A percentile compares a stretch with the other conserved stretches of the same genome.
Conservation (phyloP, 129 eudicot species). For the Flaveria linearis region DNA sequence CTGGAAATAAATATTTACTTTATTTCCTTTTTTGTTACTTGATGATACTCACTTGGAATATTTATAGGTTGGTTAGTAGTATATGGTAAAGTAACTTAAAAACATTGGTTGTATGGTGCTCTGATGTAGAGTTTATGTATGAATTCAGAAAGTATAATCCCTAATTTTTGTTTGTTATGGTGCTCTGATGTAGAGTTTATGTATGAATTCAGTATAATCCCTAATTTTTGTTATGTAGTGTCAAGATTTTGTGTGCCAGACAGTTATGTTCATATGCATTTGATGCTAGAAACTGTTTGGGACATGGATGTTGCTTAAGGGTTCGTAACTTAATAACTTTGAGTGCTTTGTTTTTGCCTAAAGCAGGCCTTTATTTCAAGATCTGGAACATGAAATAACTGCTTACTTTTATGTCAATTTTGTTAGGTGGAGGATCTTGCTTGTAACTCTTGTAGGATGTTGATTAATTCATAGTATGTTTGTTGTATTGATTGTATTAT, state of each 20-base stretch:
- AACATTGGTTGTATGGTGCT: conserved; percentile 8
- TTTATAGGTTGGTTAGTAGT: not conserved
- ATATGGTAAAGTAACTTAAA: not conserved
- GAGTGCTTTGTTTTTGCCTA: not conserved
- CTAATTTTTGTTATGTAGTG: conserved; percentile 16
- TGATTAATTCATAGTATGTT: no score
- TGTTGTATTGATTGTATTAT: no score
- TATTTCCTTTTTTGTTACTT: not conserved
- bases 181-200: no score
- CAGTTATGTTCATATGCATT: not conserved
- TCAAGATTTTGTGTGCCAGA: conserved; percentile 8
- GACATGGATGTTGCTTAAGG: not conserved
- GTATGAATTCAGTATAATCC: no score
- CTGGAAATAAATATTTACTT: not conserved
- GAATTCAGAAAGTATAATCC: not conserved
- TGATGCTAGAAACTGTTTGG: conserved; percentile 12
- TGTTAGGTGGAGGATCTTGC: conserved; percentile 3
- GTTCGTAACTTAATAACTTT: not conserved
- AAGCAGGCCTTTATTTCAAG: conserved; percentile 6
- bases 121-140: conserved; percentile 7
- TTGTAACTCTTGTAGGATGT: not conserved
- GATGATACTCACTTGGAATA: not conserved
- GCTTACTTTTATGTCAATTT: not conserved
- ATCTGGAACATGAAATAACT: not conserved
- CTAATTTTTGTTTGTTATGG: no score